Percentiles rank a stretch among this genome's conserved stretches.
phyloP scores from a whole-genome alignment of 371 early-diverging fungal genomes.

The Mucor ambiguus region DNA sequence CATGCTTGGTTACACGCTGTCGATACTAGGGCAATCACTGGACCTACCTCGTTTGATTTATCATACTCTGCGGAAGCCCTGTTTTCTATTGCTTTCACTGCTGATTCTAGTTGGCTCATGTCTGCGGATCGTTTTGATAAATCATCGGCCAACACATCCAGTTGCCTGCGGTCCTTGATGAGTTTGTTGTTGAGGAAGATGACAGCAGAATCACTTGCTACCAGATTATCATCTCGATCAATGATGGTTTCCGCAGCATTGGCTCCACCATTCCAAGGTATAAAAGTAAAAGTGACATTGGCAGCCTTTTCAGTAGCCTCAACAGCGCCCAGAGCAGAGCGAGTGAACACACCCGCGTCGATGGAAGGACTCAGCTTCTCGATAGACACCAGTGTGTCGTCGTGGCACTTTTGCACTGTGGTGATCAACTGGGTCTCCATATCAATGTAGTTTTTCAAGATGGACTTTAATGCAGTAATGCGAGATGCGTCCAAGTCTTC shows the following conservation, averaged over 20 bases:
- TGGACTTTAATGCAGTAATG: constrained; percentile 45
- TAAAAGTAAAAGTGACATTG: constrained; percentile 33
- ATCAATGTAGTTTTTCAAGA: constrained; percentile 50
- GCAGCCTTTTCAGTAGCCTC: constrained; percentile 25
- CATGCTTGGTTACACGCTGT: too few relatives aligned
- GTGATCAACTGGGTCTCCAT: constrained; percentile 48
- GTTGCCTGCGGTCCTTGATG: constrained; percentile 54
- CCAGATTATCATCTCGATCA: constrained; percentile 51
- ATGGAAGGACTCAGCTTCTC: constrained; percentile 49
- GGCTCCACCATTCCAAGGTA: constrained; percentile 47
- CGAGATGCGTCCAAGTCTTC: constrained; percentile 62
- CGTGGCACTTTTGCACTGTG: constrained; percentile 43
- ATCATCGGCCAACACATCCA: constrained; percentile 51
- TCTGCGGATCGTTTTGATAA: constrained; percentile 39
- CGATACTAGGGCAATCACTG: too few relatives aligned
- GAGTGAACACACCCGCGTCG: constrained; percentile 58
- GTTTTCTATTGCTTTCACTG: constrained; percentile 19
- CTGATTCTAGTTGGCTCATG: constrained; percentile 24
- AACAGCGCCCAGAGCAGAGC: constrained; percentile 17
- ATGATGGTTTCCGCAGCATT: constrained; percentile 44
- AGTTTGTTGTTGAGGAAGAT: constrained; percentile 68
- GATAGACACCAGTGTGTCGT: constrained; percentile 33
- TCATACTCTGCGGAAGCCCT: constrained; percentile 41
- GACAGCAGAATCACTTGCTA: constrained; percentile 54
- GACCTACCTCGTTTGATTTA: constrained; percentile 34